Base-by-base conservation (phyloP, 2,329 filamentous ascomycete genomes). In the Stagonosporopsis chrysanthemi region DNA sequence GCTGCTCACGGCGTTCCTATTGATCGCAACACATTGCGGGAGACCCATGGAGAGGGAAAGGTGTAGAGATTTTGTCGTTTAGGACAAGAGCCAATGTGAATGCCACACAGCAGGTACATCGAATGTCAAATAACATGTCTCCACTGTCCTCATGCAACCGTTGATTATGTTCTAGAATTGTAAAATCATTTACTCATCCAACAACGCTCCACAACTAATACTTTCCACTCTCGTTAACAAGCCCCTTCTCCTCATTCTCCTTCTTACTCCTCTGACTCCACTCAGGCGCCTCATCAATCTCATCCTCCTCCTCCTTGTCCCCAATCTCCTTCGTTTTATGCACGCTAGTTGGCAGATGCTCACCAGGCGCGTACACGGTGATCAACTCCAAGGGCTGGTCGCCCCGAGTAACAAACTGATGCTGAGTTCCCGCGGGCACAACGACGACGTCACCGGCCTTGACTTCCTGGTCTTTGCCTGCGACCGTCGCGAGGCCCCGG, bases 391-490 rank as follows among this genome's bases (percentile, higher is more conserved):
- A 70, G 2, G 86, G 85, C 46, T 81, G 80, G 0, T 83, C 79
- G 1, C 86, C 86, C 2, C 79, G 85, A 55, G 88, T 88, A 46
- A 88, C 76, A 69, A 89, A 88, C 67, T 88, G 86, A 69, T 88
- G 86, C 71, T 86, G 84, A 2, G 86, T 88, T 0, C 86, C 86
- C 0, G 86, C 87, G 0, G 87, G 86, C 2, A 89, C 86, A 46
- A 88, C 80, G 23, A 88, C 82, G 15, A 87, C 73, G 72, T 86
- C 79, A 51, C 83, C 82, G 5, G 84, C 83, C 49, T 80, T 81
- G 56, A 87, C 73, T 43, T 80, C 76, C 58, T 87, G 84, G 49
- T 87, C 83, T 51, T 83, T 83, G 1, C 84, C 85, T 15, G 80
- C 82, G 4, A 88, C 81, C 2, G 83, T 86, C 1, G 85, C 86